These are phyloP conservation scores for Polychaeton citri DNA, from an alignment of 2,329 filamentous ascomycete genomes.

Conservation along the genomic window DNA sequence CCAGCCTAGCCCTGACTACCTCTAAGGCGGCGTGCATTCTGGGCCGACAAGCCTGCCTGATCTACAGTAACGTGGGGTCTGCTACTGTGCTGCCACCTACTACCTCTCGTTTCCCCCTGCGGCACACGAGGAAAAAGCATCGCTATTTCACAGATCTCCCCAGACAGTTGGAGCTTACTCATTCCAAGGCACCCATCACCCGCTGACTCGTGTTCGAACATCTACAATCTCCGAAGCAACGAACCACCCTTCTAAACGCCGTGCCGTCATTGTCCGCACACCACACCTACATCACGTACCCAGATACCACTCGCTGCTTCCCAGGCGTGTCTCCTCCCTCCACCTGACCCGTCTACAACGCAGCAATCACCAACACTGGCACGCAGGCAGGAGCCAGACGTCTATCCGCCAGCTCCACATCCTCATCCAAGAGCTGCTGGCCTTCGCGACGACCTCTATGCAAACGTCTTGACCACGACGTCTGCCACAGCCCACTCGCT, in stretches of 20 bases:
- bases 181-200: background rate
- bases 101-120: too few relatives aligned
- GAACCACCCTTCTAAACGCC: too few relatives aligned
- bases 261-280: too few relatives aligned
- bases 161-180: background rate
- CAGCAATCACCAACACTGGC: slow-evolving; percentile 9
- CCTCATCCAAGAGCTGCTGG: slow-evolving; percentile 9
- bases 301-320: too few relatives aligned
- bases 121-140: too few relatives aligned
- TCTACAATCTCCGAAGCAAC: too few relatives aligned
- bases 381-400: slow-evolving; percentile 7
- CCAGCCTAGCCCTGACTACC: too few relatives aligned
- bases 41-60: too few relatives aligned
- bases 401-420: slow-evolving; percentile 8
- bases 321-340: background rate
- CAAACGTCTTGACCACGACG: slow-evolving; percentile 12
- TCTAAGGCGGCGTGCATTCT: too few relatives aligned
- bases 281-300: too few relatives aligned
- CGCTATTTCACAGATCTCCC: background rate
- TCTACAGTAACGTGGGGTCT: too few relatives aligned
- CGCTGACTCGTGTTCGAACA: background rate
- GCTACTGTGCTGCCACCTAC: too few relatives aligned
- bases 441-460: slow-evolving; percentile 16
- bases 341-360: background rate
- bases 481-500: slow-evolving; percentile 32